A percentile compares a stretch with the other conserved stretches of the same genome.
These are phyloP conservation scores for Serpula lacrymans DNA, from an alignment of 768 basidiomycete species.

Conservation along the genomic window DNA sequence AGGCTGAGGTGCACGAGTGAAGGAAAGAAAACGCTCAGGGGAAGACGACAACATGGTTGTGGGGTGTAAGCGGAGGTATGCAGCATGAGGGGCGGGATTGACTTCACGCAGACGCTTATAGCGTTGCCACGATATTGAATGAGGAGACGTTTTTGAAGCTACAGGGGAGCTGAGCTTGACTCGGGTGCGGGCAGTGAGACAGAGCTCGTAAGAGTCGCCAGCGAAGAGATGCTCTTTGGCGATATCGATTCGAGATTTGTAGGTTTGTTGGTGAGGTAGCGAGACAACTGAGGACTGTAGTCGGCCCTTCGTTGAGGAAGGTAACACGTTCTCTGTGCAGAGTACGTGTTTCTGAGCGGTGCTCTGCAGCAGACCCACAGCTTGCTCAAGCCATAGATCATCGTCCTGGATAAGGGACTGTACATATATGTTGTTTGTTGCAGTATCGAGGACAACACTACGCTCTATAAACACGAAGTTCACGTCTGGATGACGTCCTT, in stretches of 20 bases:
- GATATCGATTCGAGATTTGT: slow-evolving; percentile 63
- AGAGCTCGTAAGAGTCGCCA: slow-evolving; percentile 93
- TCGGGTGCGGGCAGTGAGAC: slow-evolving; percentile 73
- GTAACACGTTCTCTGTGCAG: slow-evolving; percentile 9
- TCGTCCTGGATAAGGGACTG: slow-evolving; percentile 66
- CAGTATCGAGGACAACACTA: slow-evolving; percentile 64
- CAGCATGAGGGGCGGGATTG: slow-evolving; percentile 90
- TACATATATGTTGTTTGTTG: slow-evolving; percentile 47
- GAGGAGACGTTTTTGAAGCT: slow-evolving; percentile 8
- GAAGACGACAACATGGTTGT: slow-evolving; percentile 82
- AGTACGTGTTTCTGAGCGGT: slow-evolving; percentile 10
- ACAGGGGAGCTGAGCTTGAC: slow-evolving; percentile 44
- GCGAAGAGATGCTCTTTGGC: slow-evolving; percentile 74
- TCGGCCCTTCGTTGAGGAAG: slow-evolving; percentile 24
- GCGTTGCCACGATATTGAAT: slow-evolving; percentile 59
- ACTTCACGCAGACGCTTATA: slow-evolving; percentile 66
- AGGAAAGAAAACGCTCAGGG: slow-evolving; percentile 89
- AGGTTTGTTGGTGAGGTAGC: slow-evolving; percentile 56
- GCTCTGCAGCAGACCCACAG: slow-evolving; percentile 17
- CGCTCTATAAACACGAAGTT: slow-evolving; percentile 78
- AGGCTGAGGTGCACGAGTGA: slow-evolving; percentile 57
- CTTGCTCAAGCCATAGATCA: slow-evolving; percentile 55
- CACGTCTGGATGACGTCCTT: slow-evolving; percentile 59
- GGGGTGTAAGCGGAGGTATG: slow-evolving; percentile 73
- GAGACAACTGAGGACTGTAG: slow-evolving; percentile 30